A percentile compares a stretch with the other conserved stretches of the same genome.
These are phyloP conservation scores for Tephrocybe sp. DNA, from an alignment of 768 basidiomycete species.

Conservation along the genomic window DNA sequence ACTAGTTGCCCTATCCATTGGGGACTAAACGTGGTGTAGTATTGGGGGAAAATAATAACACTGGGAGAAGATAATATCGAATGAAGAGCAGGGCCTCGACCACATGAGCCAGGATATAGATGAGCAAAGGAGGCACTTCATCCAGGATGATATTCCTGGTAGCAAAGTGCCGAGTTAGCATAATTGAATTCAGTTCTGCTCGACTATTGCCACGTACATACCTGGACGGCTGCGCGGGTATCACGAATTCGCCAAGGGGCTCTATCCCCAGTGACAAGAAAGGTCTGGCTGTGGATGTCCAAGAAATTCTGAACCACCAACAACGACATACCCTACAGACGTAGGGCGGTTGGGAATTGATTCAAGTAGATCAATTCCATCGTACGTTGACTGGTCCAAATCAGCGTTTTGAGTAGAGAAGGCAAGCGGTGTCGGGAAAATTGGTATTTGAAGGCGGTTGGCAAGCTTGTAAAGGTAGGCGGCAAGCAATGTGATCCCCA, in stretches of 20 bases:
- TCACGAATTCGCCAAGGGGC: conserved; percentile 29
- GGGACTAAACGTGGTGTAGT: conserved; percentile 22
- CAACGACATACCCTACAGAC: conserved; percentile 25
- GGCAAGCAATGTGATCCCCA: no score
- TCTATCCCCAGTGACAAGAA: conserved; percentile 33
- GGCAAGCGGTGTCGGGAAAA: conserved; percentile 2
- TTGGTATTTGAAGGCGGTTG: conserved; percentile 11
- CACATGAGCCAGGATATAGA: conserved; percentile 29
- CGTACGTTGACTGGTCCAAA: conserved; percentile 21
- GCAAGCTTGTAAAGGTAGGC: conserved; percentile 17
- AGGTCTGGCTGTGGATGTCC: conserved; percentile 32
- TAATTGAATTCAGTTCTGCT: neutral
- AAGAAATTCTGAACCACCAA: conserved; percentile 33
- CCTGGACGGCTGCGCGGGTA: conserved; percentile 29
- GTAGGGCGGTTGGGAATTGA: conserved; percentile 24
- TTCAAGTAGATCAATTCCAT: conserved; percentile 26
- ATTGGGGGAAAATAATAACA: conserved; percentile 22
- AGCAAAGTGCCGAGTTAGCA: conserved; percentile 26
- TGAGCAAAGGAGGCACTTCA: conserved; percentile 26
- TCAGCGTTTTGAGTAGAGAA: neutral
- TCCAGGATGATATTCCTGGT: conserved; percentile 25
- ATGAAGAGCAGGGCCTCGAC: conserved; percentile 29
- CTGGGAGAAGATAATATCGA: conserved; percentile 23
- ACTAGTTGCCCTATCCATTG: conserved; percentile 29
- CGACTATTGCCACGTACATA: conserved; percentile 8